Percentiles rank a stretch among this genome's conserved stretches.
These are phyloP conservation scores for Hymenoscyphus fraxineus DNA, from an alignment of 2,329 filamentous ascomycete species.

Conservation along the genomic window DNA sequence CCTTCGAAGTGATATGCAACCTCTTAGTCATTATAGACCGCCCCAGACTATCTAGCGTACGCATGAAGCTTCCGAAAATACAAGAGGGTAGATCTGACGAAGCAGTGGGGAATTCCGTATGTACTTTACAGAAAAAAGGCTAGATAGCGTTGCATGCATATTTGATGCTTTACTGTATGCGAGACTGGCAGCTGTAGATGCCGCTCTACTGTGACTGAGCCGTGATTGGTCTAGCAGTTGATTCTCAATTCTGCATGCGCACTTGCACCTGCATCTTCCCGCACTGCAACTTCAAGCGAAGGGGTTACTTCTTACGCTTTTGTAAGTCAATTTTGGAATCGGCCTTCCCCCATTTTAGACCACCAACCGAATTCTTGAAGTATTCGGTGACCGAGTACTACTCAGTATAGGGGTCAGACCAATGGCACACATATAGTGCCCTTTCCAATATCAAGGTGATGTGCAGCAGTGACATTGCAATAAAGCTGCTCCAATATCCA, in stretches of 20 bases:
- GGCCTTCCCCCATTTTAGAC: background rate
- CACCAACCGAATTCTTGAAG: background rate
- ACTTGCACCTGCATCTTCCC: background rate
- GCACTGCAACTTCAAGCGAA: background rate
- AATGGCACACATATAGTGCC: background rate
- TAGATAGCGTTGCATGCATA: background rate
- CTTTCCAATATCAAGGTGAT: background rate
- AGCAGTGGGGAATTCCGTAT: no score
- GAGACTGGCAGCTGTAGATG: background rate
- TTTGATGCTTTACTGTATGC: background rate
- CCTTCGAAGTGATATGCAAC: no score
- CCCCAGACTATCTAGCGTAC: no score
- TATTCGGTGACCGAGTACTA: background rate
- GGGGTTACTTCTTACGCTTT: background rate
- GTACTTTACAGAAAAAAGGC: background rate
- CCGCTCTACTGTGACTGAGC: background rate
- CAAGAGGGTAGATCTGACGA: no score
- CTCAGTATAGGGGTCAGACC: background rate
- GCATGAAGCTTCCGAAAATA: no score
- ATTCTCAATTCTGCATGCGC: background rate
- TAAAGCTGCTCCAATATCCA: background rate
- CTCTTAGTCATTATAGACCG: no score
- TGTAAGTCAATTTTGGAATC: background rate
- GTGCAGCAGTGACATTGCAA: background rate
- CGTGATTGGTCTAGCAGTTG: background rate